Evolutionary conservation across 805 yeast genomes (phyloP), one percentile per base, ranked within the genome.

Genomic region (Groenewaldozyma salmanticensis): DNA sequence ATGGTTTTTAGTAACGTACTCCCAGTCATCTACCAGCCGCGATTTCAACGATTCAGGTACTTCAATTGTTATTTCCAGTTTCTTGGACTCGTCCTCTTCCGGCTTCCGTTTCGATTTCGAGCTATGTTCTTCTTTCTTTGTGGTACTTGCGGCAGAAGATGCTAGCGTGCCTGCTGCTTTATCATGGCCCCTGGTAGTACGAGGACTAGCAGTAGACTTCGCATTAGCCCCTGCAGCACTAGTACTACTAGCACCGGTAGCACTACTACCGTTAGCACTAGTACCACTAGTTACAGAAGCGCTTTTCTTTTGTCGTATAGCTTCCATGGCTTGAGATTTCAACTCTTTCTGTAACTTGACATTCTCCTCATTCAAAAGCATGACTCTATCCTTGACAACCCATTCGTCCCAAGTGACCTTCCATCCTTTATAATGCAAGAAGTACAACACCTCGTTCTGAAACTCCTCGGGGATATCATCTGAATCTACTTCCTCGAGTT

Each of bases 381-480:
- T 65, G 4, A 90, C 71, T 27, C 97, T 64, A 31, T 75, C 78
- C 5, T 62, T 60, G 1, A 74, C 71, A 1, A 90, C 90, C 98
- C 98, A 90, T 60, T 90, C 98, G 57, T 90, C 97, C 95, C 96
- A 90, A 44, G 87, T 78, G 15, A 79, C 62, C 54, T 88, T 90
- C 98, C 98, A 90, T 2, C 98, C 97, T 51, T 80, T 81, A 61
- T 90, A 90, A 56, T 92, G 98, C 15, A 90, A 75, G 50, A 68
- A 78, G 60, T 77, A 88, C 22, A 77, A 68, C 17, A 51, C 50
- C 32, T 61, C 62, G 16, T 52, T 59, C 21, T 47, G 49, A 16
- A 67, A 43, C 9, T 64, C 69, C 15, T 52, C 59, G 1, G 74
- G 69, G 7, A 68, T 47, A 29, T 54, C 56, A 13, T 52, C 54